These are phyloP conservation scores for Wallacemonas rigidus DNA, from an alignment of 208 protist genomes.

Conservation along the genomic window DNA sequence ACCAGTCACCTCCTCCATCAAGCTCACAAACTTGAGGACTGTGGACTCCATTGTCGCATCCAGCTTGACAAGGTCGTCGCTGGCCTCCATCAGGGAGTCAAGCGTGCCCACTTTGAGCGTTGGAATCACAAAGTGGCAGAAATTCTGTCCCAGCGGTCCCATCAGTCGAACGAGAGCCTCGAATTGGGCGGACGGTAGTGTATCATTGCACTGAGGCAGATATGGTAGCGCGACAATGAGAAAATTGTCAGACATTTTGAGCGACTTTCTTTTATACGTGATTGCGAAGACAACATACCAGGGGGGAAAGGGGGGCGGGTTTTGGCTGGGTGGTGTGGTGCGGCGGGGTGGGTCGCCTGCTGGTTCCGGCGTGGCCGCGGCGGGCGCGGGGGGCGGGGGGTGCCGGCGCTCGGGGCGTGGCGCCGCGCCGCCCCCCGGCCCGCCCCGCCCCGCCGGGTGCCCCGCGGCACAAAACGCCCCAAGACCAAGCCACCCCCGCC, in stretches of 20 bases:
- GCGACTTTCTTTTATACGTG: constrained; percentile 7
- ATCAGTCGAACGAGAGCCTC: constrained; percentile 69
- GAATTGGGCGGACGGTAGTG: constrained; percentile 70
- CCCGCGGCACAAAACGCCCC: not conserved
- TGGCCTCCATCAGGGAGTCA: constrained; percentile 89
- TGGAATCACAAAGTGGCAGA: constrained; percentile 84
- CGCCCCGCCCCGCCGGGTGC: not conserved
- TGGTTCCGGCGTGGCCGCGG: no score
- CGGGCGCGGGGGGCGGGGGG: not conserved
- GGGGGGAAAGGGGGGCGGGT: not conserved
- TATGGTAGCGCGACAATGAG: constrained; percentile 81
- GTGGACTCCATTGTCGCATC: constrained; percentile 74
- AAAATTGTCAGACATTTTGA: constrained; percentile 81
- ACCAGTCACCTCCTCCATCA: constrained; percentile 84
- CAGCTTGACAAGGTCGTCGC: constrained; percentile 86
- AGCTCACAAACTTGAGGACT: constrained; percentile 74
- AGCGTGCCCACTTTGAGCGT: constrained; percentile 84
- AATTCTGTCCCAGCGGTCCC: constrained; percentile 59
- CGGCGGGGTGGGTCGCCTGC: no score
- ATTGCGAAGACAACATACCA: not conserved
- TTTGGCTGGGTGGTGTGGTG: no score
- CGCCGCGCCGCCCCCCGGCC: not conserved
- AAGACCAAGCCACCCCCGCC: not conserved
- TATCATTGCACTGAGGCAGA: constrained; percentile 61
- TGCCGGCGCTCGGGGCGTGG: not conserved